Conservation (phyloP, 2,329 filamentous ascomycete genomes). For the Alternaria brassicicola region DNA sequence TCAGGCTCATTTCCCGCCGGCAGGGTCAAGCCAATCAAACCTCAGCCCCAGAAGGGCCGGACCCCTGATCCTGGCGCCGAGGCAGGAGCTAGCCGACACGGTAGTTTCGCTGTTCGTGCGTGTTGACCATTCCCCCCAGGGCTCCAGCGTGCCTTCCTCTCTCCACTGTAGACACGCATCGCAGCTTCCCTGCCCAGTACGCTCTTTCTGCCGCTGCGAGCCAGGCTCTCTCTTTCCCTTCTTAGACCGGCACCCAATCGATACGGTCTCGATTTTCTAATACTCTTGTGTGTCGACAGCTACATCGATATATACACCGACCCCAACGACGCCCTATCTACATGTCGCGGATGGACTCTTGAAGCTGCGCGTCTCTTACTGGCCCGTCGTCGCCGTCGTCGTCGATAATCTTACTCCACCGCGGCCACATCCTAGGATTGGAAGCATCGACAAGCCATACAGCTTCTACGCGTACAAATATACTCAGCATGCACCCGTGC, state of each 20-base stretch:
- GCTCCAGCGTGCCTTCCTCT: conserved; percentile 30
- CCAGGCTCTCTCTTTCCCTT: conserved; percentile 32
- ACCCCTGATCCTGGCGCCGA: conserved; percentile 26
- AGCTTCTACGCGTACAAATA: conserved; percentile 13
- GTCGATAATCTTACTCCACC: conserved; percentile 21
- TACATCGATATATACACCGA: conserved; percentile 24
- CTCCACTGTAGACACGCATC: conserved; percentile 31
- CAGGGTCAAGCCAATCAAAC: conserved; percentile 34
- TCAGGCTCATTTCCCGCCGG: conserved; percentile 34
- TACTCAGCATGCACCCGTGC: conserved; percentile 28
- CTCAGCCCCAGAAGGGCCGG: conserved; percentile 1
- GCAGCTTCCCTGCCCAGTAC: conserved; percentile 46
- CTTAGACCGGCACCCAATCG: conserved; percentile 30
- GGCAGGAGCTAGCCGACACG: conserved; percentile 8
- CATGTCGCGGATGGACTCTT: conserved; percentile 41
- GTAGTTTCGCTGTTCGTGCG: conserved; percentile 10
- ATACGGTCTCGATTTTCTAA: conserved; percentile 21
- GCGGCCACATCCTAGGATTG: conserved; percentile 17
- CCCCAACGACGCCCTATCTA: conserved; percentile 9
- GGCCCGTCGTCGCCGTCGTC: conserved; percentile 23
- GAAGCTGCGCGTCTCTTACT: conserved; percentile 39
- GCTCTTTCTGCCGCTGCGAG: conserved; percentile 44
- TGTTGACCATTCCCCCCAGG: conserved; percentile 30
- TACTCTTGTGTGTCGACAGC: conserved; percentile 11
- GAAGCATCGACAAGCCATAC: conserved; percentile 15